phyloP scores from a whole-genome alignment of 2,329 filamentous ascomycete species.

The Botryosphaeria agaves region DNA sequence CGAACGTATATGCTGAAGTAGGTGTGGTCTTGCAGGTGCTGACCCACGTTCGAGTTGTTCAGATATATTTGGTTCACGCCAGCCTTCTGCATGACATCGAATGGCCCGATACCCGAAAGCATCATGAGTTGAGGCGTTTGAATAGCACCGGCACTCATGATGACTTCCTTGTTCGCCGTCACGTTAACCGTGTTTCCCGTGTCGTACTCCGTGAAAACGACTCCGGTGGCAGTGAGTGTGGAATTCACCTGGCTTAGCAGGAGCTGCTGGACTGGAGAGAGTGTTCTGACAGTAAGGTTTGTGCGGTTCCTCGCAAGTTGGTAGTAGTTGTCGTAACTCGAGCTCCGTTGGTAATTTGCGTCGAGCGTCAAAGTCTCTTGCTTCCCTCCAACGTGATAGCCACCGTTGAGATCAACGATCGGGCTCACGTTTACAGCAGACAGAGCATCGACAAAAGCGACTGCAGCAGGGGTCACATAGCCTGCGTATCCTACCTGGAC shows the following conservation, averaged over 20 bases:
- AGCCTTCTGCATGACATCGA: not conserved
- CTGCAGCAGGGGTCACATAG: not conserved
- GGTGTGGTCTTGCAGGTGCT: slow-evolving; percentile 2
- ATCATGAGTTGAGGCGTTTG: slow-evolving; percentile 15
- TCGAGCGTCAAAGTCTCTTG: not conserved
- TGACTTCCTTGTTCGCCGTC: slow-evolving; percentile 14
- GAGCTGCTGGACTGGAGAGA: not conserved
- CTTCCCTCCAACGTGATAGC: not conserved
- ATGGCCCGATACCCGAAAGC: slow-evolving; percentile 12
- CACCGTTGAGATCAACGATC: not conserved
- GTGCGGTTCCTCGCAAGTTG: not conserved
- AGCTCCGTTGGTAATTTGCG: not conserved
- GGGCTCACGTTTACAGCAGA: not conserved
- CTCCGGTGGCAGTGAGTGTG: not conserved
- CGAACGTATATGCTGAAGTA: slow-evolving; percentile 5
- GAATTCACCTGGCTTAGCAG: not conserved
- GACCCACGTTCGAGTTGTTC: slow-evolving; percentile 12
- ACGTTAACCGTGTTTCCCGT: slow-evolving; percentile 4
- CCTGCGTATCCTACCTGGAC: not conserved
- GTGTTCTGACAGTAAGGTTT: not conserved
- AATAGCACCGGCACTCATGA: slow-evolving; percentile 13
- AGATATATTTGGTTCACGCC: not conserved
- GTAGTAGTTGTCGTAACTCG: not conserved
- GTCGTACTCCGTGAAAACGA: not conserved
- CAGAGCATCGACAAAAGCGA: not conserved